Evolutionary conservation across 768 basidiomycete genomes (phyloP), one percentile per base, ranked within the genome.

Genomic region (Boletus coccyginus): DNA sequence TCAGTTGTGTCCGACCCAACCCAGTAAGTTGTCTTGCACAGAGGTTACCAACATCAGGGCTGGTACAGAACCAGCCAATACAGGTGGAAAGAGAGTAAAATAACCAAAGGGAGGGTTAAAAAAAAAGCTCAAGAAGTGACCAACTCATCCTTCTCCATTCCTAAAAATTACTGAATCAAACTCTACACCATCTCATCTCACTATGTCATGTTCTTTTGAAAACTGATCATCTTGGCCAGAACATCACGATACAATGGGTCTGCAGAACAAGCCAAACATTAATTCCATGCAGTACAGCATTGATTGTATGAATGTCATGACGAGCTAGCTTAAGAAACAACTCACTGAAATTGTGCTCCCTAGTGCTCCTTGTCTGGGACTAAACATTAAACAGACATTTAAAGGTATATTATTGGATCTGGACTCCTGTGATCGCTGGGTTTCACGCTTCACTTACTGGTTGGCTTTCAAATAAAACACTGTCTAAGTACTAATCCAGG

Each of bases 121-220:
- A 36, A 53, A 9, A 17, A 39, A 42, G 54, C 10, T 21, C 8
- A 35, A 47, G 46, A 62, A 61, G 61, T n/a, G 36, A 41, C 76
- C 35, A 19, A 73, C 78, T 70, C 68, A 80, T 79, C 79, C 59
- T 76, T 78, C 73, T 91, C 90, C 59, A 81, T 73, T 61, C 87
- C 84, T 62, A 94, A 74, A 70, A 91, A 88, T 74, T 90, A 91
- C 55, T 87, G 84, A 62, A 94, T 86, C 57, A 94, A 67, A 62
- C 82, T 84, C 72, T 92, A 87, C 83, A 92, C 87, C 52, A 93
- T 70, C 41, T 82, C 84, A 62, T 95, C 93, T 75, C 92, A 90
- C 72, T 92, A 87, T 33, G 87, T 88, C 83, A 87, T 83, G 61
- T 82, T 84, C 57, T 82, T 74, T 72, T 88, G 87, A 67, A 87